Conservation (phyloP, 768 basidiomycete genomes). For the Pulveroboletus sp. region DNA sequence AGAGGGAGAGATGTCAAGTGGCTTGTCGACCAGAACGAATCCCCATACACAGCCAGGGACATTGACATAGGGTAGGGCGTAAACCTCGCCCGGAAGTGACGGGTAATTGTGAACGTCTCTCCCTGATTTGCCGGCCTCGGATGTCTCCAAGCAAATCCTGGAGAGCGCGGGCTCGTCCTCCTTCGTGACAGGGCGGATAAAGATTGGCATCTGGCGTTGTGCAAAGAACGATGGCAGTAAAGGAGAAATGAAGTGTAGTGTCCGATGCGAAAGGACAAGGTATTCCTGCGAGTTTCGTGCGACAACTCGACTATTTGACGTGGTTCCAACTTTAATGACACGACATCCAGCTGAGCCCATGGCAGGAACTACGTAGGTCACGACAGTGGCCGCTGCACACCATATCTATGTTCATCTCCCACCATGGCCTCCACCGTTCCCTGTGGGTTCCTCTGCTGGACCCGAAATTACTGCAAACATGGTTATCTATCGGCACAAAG, state of each 20-base stretch:
- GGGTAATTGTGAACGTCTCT: constrained; percentile 56
- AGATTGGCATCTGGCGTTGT: constrained; percentile 32
- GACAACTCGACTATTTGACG: constrained; percentile 1
- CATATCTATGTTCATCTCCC: constrained; percentile 18
- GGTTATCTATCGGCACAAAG: neutral
- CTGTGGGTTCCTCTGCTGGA: constrained; percentile 26
- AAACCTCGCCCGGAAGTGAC: constrained; percentile 70
- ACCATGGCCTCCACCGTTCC: constrained; percentile 18
- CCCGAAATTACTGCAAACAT: constrained; percentile 26
- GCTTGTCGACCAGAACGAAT: constrained; percentile 64
- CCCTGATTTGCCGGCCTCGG: constrained; percentile 66
- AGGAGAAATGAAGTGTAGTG: neutral
- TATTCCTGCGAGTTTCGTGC: neutral
- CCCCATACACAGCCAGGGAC: constrained; percentile 62
- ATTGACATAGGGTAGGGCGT: constrained; percentile 73
- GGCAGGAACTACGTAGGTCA: neutral
- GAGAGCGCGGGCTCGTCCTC: constrained; percentile 59
- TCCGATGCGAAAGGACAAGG: neutral
- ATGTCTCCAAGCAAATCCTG: constrained; percentile 72
- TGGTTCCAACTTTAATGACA: neutral
- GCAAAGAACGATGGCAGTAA: neutral
- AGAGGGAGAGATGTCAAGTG: constrained; percentile 17
- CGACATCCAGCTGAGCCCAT: constrained; percentile 9
- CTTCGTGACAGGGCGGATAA: constrained; percentile 54
- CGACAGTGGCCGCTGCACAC: too few relatives aligned